These are phyloP conservation scores for Ilex aquifolium DNA, from an alignment of 257 asterid genomes.

Conservation along the genomic window DNA sequence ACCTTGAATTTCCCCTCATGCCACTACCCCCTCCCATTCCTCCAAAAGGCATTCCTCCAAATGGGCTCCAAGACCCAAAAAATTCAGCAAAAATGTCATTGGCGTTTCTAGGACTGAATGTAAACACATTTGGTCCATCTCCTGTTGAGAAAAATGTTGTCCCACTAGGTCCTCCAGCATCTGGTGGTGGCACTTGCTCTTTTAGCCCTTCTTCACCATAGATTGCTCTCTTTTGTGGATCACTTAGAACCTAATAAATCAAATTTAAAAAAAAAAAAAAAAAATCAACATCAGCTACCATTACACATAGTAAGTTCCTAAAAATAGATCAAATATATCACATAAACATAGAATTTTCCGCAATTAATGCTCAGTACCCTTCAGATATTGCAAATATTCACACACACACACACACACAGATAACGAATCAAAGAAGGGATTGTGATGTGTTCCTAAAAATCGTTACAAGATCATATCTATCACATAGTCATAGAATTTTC, in stretches of 20 bases:
- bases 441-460: too few species aligned
- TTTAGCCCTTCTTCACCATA: constrained; percentile 93
- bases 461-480: too few species aligned
- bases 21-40: too few species aligned
- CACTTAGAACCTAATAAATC: too few species aligned
- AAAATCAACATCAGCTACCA: too few species aligned
- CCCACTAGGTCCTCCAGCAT: constrained; percentile 41
- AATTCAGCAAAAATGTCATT: constrained; percentile 26
- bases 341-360: not conserved
- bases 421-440: not conserved
- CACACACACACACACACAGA: not conserved
- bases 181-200: constrained; percentile 66
- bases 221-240: constrained; percentile 25
- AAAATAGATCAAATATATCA: too few species aligned
- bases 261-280: too few species aligned
- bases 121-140: constrained; percentile 61
- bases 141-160: constrained; percentile 66
- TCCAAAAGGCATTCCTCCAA: too few species aligned
- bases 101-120: constrained; percentile 79
- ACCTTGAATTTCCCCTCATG: too few species aligned
- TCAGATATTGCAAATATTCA: not conserved
- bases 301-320: too few species aligned
- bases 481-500: not conserved
- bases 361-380: not conserved
- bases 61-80: too few species aligned